Percentiles rank a stretch among this genome's conserved stretches.
Conservation (phyloP, 2,329 filamentous ascomycete genomes). For the Calonectria honghensis region DNA sequence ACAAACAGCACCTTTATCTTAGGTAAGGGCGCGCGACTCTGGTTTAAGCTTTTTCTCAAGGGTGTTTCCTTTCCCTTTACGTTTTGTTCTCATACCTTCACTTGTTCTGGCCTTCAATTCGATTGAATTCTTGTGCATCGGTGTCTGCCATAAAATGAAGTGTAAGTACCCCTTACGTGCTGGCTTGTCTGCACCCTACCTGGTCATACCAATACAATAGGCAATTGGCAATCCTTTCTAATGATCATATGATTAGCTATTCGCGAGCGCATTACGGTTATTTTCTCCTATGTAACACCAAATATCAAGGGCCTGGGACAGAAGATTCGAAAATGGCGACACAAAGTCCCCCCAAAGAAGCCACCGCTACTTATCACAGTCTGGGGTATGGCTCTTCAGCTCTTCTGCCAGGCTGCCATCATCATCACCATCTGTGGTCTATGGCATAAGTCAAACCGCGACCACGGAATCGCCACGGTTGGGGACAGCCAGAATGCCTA, state of each 20-base stretch:
- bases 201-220: background rate
- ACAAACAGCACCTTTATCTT: background rate
- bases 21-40: background rate
- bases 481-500: background rate
- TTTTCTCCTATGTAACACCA: background rate
- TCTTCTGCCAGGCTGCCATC: background rate
- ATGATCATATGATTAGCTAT: background rate
- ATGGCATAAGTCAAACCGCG: background rate
- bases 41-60: background rate
- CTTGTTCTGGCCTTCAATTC: background rate
- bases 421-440: background rate
- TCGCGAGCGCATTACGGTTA: background rate
- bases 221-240: background rate
- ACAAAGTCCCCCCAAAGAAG: background rate
- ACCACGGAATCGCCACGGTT: background rate
- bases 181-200: background rate
- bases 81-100: background rate
- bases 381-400: constrained; percentile 1
- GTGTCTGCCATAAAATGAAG: background rate
- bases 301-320: background rate
- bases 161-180: background rate
- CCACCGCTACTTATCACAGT: background rate
- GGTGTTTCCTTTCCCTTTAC: background rate
- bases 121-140: background rate
- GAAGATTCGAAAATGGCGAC: background rate